phyloP scores from a whole-genome alignment of 2,329 filamentous ascomycete genomes.

The Ophiostoma sp. region DNA sequence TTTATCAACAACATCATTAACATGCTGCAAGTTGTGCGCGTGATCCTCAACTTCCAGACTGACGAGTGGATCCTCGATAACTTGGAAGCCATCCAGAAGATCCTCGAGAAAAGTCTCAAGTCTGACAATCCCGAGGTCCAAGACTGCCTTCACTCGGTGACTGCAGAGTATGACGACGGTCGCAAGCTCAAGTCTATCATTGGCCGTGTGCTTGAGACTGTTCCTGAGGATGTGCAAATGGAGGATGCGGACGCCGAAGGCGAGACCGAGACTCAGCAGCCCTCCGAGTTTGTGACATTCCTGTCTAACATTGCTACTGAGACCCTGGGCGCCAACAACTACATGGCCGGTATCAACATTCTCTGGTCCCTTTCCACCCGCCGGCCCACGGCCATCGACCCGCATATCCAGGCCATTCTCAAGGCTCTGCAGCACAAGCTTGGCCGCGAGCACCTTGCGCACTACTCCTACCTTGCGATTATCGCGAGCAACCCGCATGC shows the following conservation, averaged over 20 bases:
- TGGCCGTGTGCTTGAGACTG: slow-evolving; percentile 77
- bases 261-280: slow-evolving; percentile 66
- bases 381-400: slow-evolving; percentile 80
- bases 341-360: slow-evolving; percentile 85
- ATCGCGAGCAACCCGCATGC: slow-evolving; percentile 39
- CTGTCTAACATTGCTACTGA: slow-evolving; percentile 84
- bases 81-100: slow-evolving; percentile 71
- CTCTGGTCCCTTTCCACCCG: slow-evolving; percentile 86
- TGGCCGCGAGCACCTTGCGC: slow-evolving; percentile 85
- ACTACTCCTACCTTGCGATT: slow-evolving; percentile 56
- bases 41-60: slow-evolving; percentile 79
- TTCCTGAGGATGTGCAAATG: slow-evolving; percentile 73
- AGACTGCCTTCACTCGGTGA: slow-evolving; percentile 75
- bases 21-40: slow-evolving; percentile 83
- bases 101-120: slow-evolving; percentile 82
- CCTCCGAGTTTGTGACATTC: slow-evolving; percentile 80
- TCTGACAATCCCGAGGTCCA: slow-evolving; percentile 90
- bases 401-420: slow-evolving; percentile 83
- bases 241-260: slow-evolving; percentile 77
- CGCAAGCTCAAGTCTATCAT: slow-evolving; percentile 69
- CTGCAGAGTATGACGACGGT: slow-evolving; percentile 63
- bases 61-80: slow-evolving; percentile 87
- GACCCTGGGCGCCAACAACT: slow-evolving; percentile 72
- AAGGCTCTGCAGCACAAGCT: slow-evolving; percentile 89
- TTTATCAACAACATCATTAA: slow-evolving; percentile 88